These are phyloP conservation scores for Chimonanthus salicifolius DNA, from an alignment of 164 flowering plant genomes.

Conservation along the genomic window DNA sequence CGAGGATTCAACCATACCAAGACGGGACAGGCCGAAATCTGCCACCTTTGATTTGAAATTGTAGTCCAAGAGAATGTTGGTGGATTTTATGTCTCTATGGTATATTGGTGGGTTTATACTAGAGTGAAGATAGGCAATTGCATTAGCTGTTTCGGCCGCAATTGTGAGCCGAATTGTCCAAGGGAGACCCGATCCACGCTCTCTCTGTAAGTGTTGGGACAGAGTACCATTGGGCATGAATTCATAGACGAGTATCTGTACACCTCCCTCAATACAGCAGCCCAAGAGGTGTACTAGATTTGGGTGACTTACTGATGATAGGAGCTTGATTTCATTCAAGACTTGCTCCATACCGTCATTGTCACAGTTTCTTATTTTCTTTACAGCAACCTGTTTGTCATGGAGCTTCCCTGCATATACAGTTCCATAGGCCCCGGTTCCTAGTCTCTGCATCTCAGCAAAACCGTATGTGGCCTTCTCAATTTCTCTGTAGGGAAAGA, in stretches of 20 bases:
- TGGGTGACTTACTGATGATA: slow-evolving; percentile 78
- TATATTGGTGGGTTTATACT: slow-evolving; percentile 66
- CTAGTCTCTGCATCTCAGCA: slow-evolving; percentile 57
- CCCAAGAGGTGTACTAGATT: slow-evolving; percentile 81
- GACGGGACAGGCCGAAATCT: slow-evolving; percentile 85
- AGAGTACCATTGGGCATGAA: slow-evolving; percentile 93
- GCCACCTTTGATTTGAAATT: slow-evolving; percentile 72
- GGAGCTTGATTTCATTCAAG: slow-evolving; percentile 75
- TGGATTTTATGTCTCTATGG: slow-evolving; percentile 88
- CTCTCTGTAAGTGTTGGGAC: slow-evolving; percentile 67
- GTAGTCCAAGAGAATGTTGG: slow-evolving; percentile 74
- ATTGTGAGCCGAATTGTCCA: slow-evolving; percentile 72
- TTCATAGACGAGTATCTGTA: slow-evolving; percentile 81
- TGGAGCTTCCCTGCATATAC: slow-evolving; percentile 75
- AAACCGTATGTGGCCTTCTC: slow-evolving; percentile 70
- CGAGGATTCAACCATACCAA: slow-evolving; percentile 54
- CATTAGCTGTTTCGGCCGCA: slow-evolving; percentile 80
- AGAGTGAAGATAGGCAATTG: slow-evolving; percentile 80
- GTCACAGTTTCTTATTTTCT: slow-evolving; percentile 57
- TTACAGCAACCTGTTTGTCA: slow-evolving; percentile 70
- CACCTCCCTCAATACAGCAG: slow-evolving; percentile 63
- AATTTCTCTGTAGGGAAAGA: slow-evolving; percentile 65
- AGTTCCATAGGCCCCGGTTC: slow-evolving; percentile 84
- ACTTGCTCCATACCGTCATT: slow-evolving; percentile 61
- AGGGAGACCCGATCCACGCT: slow-evolving; percentile 48